Percentiles rank a stretch among this genome's conserved stretches.
Conservation (phyloP, 768 basidiomycete genomes). For the Tricholoma furcatifolium region DNA sequence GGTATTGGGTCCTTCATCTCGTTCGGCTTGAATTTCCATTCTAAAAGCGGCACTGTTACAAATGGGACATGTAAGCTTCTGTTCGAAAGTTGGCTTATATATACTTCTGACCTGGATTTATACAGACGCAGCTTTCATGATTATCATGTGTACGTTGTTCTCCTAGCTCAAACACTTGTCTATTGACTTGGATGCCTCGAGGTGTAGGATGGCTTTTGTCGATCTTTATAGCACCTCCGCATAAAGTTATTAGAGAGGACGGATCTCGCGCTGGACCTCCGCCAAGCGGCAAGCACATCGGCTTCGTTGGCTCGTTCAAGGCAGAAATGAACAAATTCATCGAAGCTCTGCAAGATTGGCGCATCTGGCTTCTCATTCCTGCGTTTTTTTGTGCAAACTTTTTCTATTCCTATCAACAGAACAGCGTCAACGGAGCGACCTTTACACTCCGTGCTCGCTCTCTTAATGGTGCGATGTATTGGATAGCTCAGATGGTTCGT, state of each 20-base stretch:
- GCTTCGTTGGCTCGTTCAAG: slow-evolving; percentile 16
- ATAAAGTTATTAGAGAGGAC: slow-evolving; percentile 25
- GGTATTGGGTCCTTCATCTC: slow-evolving; percentile 30
- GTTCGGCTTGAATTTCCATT: slow-evolving; percentile 26
- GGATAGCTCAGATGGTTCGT: slow-evolving; percentile 29
- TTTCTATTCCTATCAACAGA: slow-evolving; percentile 31
- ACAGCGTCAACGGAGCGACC: slow-evolving; percentile 24
- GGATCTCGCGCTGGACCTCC: slow-evolving; percentile 22
- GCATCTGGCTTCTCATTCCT: slow-evolving; percentile 25
- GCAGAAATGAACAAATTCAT: slow-evolving; percentile 20
- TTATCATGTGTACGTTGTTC: slow-evolving; percentile 24
- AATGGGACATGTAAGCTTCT: slow-evolving; percentile 25
- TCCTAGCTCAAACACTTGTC: neutral
- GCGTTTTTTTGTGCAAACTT: slow-evolving; percentile 31
- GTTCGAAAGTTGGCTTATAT: neutral
- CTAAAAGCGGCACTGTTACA: slow-evolving; percentile 25
- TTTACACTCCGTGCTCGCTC: slow-evolving; percentile 28
- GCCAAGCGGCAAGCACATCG: slow-evolving; percentile 13
- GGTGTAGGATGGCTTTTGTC: slow-evolving; percentile 25
- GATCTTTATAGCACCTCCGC: slow-evolving; percentile 21
- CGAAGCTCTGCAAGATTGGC: slow-evolving; percentile 23
- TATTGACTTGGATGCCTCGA: slow-evolving; percentile 1
- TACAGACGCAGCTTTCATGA: slow-evolving; percentile 28
- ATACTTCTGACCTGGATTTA: neutral
- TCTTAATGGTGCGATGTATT: slow-evolving; percentile 28